Conservation (phyloP, 2,329 filamentous ascomycete species). For the Aspergillus japonicus region DNA sequence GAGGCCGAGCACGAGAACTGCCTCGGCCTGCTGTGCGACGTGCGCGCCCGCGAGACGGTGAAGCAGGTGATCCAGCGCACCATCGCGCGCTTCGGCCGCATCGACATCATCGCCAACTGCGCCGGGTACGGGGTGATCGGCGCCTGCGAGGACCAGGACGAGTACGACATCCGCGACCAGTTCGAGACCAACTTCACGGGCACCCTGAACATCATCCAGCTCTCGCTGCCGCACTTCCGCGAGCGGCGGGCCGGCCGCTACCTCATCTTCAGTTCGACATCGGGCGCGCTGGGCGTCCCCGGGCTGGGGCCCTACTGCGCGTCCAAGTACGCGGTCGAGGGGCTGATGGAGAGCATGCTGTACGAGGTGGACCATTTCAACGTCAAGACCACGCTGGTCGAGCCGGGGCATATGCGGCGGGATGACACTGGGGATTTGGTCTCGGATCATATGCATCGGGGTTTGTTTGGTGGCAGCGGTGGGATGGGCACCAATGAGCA, state of each 20-base stretch:
- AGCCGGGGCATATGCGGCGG: slow-evolving; percentile 81
- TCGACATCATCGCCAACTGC: slow-evolving; percentile 91
- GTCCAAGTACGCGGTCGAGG: slow-evolving; percentile 95
- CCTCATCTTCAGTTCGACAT: slow-evolving; percentile 90
- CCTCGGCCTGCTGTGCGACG: slow-evolving; percentile 82
- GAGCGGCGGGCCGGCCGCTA: slow-evolving; percentile 74
- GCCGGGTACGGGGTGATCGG: slow-evolving; percentile 95
- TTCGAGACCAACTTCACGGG: slow-evolving; percentile 99
- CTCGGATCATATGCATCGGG: slow-evolving; percentile 11
- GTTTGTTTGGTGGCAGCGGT: neutral
- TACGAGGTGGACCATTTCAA: slow-evolving; percentile 93
- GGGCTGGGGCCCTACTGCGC: slow-evolving; percentile 93
- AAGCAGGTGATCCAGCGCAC: slow-evolving; percentile 67
- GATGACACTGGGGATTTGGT: slow-evolving; percentile 60
- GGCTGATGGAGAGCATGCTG: slow-evolving; percentile 91
- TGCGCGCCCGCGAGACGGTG: slow-evolving; percentile 78
- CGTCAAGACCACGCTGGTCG: slow-evolving; percentile 89
- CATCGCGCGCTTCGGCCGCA: slow-evolving; percentile 71
- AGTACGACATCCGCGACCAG: slow-evolving; percentile 89
- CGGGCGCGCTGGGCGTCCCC: slow-evolving; percentile 87
- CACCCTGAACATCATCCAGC: slow-evolving; percentile 87
- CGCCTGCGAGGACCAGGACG: slow-evolving; percentile 94
- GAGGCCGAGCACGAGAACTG: slow-evolving; percentile 61
- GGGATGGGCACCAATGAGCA: slow-evolving; percentile 20
- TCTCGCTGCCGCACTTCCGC: slow-evolving; percentile 83